Evolutionary conservation across 805 yeast species (phyloP), one percentile per base, ranked within the genome.

Genomic region (Suhomyces vadensis): DNA sequence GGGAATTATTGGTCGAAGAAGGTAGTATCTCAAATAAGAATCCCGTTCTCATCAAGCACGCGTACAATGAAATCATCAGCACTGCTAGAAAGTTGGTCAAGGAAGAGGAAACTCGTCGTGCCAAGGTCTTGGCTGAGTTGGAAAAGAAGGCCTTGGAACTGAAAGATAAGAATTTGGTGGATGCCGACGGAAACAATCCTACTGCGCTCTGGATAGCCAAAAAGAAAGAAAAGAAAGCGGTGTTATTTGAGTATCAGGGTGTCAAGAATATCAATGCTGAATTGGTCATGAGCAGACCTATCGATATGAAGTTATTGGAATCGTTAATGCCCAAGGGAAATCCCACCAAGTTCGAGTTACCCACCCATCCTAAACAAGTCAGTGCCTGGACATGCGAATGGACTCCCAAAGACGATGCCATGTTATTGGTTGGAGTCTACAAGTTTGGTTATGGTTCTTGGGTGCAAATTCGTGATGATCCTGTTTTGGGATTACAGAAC

Each of bases 371-470:
- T 14, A 91, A 91, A 65, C 81, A 83, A 19, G 98, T 90, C 7
- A 82, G 82, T 57, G 92, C 87, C 36, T 94, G 99, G 99, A 78
- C 79, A 41, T 87, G 96, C 55, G 82, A 81, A 22, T 94, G 99
- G 99, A 73, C 74, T 2, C 73, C 75, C 10, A 79, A 74, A 24
- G 96, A 94, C 60, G 99, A 94, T 63, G 86, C 90, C 41, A 86
- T 82, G 81, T 73, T 94, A 42, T 64, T 94, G 48, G 79, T 87
- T 26, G 99, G 99, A 51, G 86, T 92, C 17, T 77, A 79, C 58
- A 90, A 88, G 65, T 91, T 91, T 65, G 99, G 99, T 0, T 91
- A 89, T 63, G 98, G 98, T 13, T 83, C 96, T 1, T 94, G 99
- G 99, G 62, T 77, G 2, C 91, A 87, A 58, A 91, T 94, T 37